Evolutionary conservation across 2,329 filamentous ascomycete species (phyloP), one percentile per base, ranked within the genome.

Genomic region (Mycocentrospora acerina): DNA sequence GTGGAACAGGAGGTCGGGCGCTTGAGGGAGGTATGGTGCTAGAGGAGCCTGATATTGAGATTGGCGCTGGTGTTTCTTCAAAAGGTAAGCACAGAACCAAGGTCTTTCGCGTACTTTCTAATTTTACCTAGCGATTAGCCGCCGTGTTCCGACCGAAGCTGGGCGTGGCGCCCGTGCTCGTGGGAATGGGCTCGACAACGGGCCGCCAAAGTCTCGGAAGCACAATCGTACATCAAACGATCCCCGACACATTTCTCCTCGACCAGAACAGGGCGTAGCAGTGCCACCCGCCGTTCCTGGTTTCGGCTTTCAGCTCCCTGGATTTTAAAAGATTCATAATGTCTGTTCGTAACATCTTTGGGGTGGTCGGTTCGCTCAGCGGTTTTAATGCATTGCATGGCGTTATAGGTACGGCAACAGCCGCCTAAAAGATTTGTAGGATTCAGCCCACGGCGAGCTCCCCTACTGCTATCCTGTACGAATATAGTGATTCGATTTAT

Each of bases 1-100:
- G 93, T 51, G 93, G 93, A 37, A 95, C 88, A 46, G 93, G 91
- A 40, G 93, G 91, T 38, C 79, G 80, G 40, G 73, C 82, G 2
- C 88, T 98, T 44, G 85, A 90, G 60, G 75, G 80, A 11, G 90
- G 90, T 28, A 81, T 98, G 71, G 86, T 90, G 6, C 86, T 98
- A 17, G 93, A 98, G 66, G 93, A 98, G 70, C 93, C 93, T 3
- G 93, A 98, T 62, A 98, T 98, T 57, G 93, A 98, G 69, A 98
- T 98, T 41, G 93, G 93, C 36, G 90, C 91, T 13, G 93, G 93
- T 39, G 94, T 98, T 11, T 96, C 90, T 13, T 96, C 90, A 29
- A 98, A 98, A 75, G 89, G 76, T 76, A 65, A 40, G 47, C 17
- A 22, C 15, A 9, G 1, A 16, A 22, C 19, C 5, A 22, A 5